Evolutionary conservation across 805 yeast genomes (phyloP).

Genomic region (Suhomyces sp.): DNA sequence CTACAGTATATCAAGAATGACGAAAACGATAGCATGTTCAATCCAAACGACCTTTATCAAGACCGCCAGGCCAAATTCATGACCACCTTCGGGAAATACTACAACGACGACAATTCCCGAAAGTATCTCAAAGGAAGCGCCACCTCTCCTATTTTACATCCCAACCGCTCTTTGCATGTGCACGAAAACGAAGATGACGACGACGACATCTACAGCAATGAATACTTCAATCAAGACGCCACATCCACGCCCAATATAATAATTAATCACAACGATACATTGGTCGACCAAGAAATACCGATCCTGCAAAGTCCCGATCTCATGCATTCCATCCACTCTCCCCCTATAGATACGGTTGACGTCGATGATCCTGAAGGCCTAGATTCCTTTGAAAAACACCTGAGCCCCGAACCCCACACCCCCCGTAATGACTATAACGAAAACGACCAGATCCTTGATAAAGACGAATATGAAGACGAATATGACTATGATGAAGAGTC

Average conservation of each 20-base stretch:
- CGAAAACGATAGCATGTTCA: conserved; percentile 27
- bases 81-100: conserved; percentile 27
- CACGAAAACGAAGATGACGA: conserved; percentile 9
- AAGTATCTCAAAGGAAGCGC: not conserved
- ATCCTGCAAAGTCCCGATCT: not conserved
- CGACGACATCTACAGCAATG: conserved; percentile 1
- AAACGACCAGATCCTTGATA: not conserved
- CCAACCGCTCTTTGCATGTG: conserved; percentile 8
- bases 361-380: conserved; percentile 4
- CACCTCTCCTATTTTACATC: conserved; percentile 2
- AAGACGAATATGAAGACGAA: conserved; percentile 5
- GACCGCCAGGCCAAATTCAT: conserved; percentile 33
- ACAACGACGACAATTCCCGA: conserved; percentile 16
- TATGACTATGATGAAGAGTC: conserved; percentile 8
- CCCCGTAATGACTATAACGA: conserved; percentile 1
- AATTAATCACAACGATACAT: not conserved
- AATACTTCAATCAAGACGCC: not conserved
- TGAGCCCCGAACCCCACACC: not conserved
- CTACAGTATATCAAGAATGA: conserved; percentile 31
- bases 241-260: conserved; percentile 3
- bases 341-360: not conserved
- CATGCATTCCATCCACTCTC: not conserved
- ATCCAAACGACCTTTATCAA: conserved; percentile 35
- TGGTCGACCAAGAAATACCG: not conserved
- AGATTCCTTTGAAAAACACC: not conserved